Evolutionary conservation across 2,329 filamentous ascomycete genomes (phyloP).

Genomic region (Pseudocercospora ulei): DNA sequence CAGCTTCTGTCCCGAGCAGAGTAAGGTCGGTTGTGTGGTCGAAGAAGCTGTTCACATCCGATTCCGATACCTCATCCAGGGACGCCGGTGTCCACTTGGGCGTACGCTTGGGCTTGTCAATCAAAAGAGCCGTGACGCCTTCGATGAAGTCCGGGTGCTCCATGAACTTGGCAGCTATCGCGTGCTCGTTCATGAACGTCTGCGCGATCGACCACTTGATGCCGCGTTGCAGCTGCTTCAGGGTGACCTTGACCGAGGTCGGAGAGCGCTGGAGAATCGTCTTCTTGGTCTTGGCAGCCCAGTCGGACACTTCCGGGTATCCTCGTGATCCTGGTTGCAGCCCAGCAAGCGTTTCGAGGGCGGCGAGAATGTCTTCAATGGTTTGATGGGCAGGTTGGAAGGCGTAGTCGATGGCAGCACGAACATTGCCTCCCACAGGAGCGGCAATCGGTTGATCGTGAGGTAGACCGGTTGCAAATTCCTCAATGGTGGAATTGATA

Average conservation of each 20-base stretch:
- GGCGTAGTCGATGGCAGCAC: constrained; percentile 67
- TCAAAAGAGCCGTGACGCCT: constrained; percentile 73
- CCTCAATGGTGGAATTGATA: constrained; percentile 81
- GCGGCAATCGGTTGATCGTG: constrained; percentile 49
- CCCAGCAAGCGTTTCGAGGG: constrained; percentile 47
- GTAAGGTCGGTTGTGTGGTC: constrained; percentile 42
- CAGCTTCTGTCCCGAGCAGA: constrained; percentile 43
- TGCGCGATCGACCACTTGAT: constrained; percentile 68
- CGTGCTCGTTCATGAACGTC: constrained; percentile 76
- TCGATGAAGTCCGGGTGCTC: constrained; percentile 79
- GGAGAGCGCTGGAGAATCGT: constrained; percentile 73
- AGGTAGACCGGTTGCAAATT: constrained; percentile 79
- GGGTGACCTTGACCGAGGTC: constrained; percentile 72
- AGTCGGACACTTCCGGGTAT: constrained; percentile 49
- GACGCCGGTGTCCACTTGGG: constrained; percentile 69
- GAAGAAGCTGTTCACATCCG: constrained; percentile 55
- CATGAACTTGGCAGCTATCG: constrained; percentile 84
- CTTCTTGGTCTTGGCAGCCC: constrained; percentile 67
- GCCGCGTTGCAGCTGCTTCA: constrained; percentile 72
- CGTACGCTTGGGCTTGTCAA: constrained; percentile 55
- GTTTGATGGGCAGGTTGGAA: constrained; percentile 41
- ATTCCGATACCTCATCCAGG: constrained; percentile 55
- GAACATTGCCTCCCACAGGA: constrained; percentile 50
- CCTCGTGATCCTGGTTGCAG: constrained; percentile 29
- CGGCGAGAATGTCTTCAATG: constrained; percentile 60